phyloP scores from a whole-genome alignment of 2,329 filamentous ascomycete genomes.

The Aspergillus piperis region DNA sequence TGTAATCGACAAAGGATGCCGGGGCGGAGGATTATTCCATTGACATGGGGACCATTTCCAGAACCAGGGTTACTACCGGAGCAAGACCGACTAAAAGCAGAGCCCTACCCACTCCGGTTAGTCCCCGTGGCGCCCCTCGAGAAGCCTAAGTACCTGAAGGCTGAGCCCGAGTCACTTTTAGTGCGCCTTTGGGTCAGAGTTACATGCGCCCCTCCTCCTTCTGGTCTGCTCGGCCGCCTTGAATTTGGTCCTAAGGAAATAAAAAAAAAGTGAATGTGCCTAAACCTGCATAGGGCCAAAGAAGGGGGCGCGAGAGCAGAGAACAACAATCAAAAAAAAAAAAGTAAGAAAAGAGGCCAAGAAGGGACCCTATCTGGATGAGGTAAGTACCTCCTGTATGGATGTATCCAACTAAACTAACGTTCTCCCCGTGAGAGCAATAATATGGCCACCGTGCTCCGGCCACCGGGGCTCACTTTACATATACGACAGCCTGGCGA shows the following conservation, averaged over 20 bases:
- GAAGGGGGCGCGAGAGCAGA: not conserved
- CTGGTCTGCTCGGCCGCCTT: not conserved
- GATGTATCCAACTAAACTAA: not conserved
- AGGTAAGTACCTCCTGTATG: not conserved
- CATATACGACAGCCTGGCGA: not conserved
- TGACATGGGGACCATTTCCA: constrained; percentile 14
- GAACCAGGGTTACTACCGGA: constrained; percentile 10
- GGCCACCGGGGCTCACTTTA: not conserved
- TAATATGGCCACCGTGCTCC: not conserved
- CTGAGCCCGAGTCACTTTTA: not conserved
- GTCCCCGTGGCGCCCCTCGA: not conserved
- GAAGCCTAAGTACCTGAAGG: constrained; percentile 4
- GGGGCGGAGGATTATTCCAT: constrained; percentile 11
- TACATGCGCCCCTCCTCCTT: not conserved
- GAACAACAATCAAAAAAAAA: no score
- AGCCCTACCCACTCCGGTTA: not conserved
- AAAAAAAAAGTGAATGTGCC: not conserved
- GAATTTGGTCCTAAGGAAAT: not conserved
- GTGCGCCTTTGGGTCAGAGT: not conserved
- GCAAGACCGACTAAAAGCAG: not conserved
- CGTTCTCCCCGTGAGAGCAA: not conserved
- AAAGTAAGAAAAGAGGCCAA: no score
- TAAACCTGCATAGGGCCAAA: constrained; percentile 3
- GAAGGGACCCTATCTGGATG: not conserved
- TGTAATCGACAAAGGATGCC: not conserved